Percentiles rank a stretch among this genome's conserved stretches.
Conservation (phyloP, 2,329 filamentous ascomycete genomes). For the Ambrosiella cleistominuta region DNA sequence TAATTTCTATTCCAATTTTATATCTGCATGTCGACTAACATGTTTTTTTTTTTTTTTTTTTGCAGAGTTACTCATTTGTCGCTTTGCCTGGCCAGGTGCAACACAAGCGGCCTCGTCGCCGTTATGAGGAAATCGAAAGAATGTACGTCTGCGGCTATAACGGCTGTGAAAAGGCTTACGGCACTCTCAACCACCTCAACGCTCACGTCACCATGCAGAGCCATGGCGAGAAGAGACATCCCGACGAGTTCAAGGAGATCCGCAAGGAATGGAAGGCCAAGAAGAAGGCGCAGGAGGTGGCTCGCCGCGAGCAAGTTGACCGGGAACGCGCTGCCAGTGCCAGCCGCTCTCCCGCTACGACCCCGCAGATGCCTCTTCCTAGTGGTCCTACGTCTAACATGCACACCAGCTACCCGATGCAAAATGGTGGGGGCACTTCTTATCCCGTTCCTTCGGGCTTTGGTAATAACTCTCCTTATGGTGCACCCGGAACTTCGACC, state of each 20-base stretch:
- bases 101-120: slow-evolving; percentile 80
- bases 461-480: neutral
- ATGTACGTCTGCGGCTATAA: slow-evolving; percentile 99
- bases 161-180: slow-evolving; percentile 95
- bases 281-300: slow-evolving; percentile 94
- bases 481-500: neutral
- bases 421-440: neutral
- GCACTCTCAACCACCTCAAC: slow-evolving; percentile 91
- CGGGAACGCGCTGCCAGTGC: neutral
- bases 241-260: slow-evolving; percentile 99
- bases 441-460: neutral
- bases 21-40: neutral
- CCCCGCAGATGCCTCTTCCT: slow-evolving; percentile 8
- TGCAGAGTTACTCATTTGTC: slow-evolving; percentile 66
- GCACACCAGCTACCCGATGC: neutral
- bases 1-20: neutral
- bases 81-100: slow-evolving; percentile 94
- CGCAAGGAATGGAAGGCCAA: slow-evolving; percentile 98
- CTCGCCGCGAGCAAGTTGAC: slow-evolving; percentile 44
- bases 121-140: slow-evolving; percentile 96
- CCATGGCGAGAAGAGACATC: slow-evolving; percentile 83
- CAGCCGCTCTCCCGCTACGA: neutral
- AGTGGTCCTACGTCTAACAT: neutral
- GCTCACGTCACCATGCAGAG: slow-evolving; percentile 98
- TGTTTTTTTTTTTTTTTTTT: neutral